Evolutionary conservation across 169 alveolate genomes (phyloP), one percentile per base, ranked within the genome.

Genomic region (Eimeria zaria): DNA sequence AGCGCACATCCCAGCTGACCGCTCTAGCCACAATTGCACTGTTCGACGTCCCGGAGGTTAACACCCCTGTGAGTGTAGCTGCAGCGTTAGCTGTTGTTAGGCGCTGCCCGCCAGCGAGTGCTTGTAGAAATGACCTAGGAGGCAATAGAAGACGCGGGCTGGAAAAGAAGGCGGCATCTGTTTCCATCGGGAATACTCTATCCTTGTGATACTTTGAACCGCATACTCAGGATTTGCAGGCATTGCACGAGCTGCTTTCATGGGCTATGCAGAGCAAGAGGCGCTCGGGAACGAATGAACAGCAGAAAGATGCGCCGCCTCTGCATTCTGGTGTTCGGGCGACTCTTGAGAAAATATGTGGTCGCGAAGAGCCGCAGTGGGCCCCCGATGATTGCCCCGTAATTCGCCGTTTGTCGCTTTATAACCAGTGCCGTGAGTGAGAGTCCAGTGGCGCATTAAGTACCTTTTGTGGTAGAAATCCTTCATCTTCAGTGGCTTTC

Each of bases 1-100:
- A 74, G 3, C 76, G 60, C 24, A 55, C 69, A n/a, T 67, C 91
- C 27, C 69, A 78, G 41, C 71, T 91, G 30, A 33, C 88, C 24
- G 96, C 96, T 67, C 80, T 36, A 8, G 96, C 91, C 76, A 91
- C 96, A 6, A 91, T 91, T 46, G 96, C 96, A 16, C 91, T 91
- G 12, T 91, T 91, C 44, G 91, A 91, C 71, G 51, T 46, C 55
- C 87, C 95, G 8, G 87, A 41, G 9, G 44, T 87, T 36, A 11
- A 24, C 41, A 64, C 69, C 16, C 41, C 44, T 24, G 95, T 67
- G 48, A 41, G 95, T 24, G 12, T 24, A 41, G 64, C 27, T 44
- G 33, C 87, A 41, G 87, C 39, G 11, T 41, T 44, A 24, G 60
- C 33, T 39, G 84, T 39, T 20, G 24, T 12, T 39, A 16, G 51